Base-by-base conservation (phyloP, 176 grass and related monocot genomes). In the maize (Zea mays) region DNA sequence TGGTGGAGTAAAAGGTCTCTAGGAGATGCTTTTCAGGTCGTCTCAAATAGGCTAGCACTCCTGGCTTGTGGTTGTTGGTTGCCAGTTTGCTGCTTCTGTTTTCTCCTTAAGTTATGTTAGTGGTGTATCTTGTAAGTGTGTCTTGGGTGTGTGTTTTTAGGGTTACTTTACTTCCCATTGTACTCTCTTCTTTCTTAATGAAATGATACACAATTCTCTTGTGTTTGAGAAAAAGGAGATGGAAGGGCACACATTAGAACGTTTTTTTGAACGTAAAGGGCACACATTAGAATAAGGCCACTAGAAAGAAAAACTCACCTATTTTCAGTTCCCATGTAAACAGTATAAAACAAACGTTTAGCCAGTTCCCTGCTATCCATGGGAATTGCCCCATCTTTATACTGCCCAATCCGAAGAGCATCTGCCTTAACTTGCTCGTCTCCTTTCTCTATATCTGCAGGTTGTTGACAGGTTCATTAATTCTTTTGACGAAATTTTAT, bases 281-380 rank as follows among this genome's bases (percentile, higher is more conserved):
- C 0, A 5, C 9, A 72, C 11, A 35, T 58, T 56, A 74, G 67
- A 79, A 83, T 15, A 12, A 50, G 68, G 45, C 50, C 27, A 44
- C 49, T 35, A 69, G 54, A 65, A 83, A 65, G 45, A 36, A 81
- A 67, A 81, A 27, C 5, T 72, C 48, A 93, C 95, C 95, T 98
- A 38, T 98, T 98, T 83, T 92, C 95, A 75, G 91, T 89, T 66
- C 95, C 95, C 95, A 98, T 98, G 73, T 90, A 98, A 76, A 98
- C 89, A 27, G 95, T 94, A 73, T 98, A 98, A 85, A 98, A 90
- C 82, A 98, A 76, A 55, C 95, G 82, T 66, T 82, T 92, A 51
- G 89, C 91, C 42, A 98, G 72, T 55, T 98, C 91, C 86, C 63
- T 81, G 76, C 91, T 92, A 71, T 92, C 86, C 60, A 66, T 86